phyloP scores from a whole-genome alignment of 169 alveolate species.

The Besnoitia besnoiti region DNA sequence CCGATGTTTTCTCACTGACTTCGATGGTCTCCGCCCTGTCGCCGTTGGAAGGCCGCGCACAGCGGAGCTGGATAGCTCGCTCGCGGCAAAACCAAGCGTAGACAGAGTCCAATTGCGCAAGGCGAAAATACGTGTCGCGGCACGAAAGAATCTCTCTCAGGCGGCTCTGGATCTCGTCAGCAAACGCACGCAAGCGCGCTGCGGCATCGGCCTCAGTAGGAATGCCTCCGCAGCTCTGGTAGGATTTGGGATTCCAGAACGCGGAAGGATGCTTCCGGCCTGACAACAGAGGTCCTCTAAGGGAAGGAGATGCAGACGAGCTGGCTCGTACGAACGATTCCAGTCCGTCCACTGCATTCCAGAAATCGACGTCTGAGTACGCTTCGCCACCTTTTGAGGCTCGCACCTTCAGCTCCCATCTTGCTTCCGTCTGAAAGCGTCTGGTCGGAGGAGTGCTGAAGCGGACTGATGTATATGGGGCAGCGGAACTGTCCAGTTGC shows the following conservation, averaged over 20 bases:
- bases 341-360: background rate
- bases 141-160: slow-evolving; percentile 3
- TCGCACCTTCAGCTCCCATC: background rate
- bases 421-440: background rate
- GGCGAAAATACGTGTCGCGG: background rate
- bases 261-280: background rate
- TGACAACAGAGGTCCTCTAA: background rate
- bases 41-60: too few species aligned
- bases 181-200: background rate
- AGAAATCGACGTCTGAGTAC: background rate
- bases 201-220: background rate
- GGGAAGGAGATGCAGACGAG: background rate
- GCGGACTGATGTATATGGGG: too few species aligned
- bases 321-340: background rate
- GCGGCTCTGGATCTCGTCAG: background rate
- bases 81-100: slow-evolving; percentile 5
- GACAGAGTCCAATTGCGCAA: slow-evolving; percentile 7
- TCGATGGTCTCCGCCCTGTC: background rate
- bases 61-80: too few species aligned
- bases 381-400: background rate
- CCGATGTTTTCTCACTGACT: background rate
- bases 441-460: background rate
- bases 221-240: background rate
- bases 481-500: background rate
- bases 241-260: slow-evolving; percentile 4